Base-by-base conservation (phyloP, 2,329 filamentous ascomycete species). In the Cytospora piceae region DNA sequence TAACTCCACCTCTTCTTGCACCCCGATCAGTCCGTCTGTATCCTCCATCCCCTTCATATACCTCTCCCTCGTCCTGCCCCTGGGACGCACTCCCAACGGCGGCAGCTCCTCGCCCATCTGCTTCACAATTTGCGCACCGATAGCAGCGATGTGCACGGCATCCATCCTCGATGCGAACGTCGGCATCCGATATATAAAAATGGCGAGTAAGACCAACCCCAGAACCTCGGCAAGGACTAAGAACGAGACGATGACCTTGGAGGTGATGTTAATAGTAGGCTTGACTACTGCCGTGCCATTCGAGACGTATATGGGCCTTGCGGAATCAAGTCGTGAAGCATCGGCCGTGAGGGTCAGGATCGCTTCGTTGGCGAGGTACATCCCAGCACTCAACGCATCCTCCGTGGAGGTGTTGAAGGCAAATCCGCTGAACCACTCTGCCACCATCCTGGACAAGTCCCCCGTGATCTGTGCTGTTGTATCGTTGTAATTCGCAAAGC, bases 361-460 rank as follows among this genome's bases (percentile, higher is more conserved):
- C 24, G 60, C 60, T 29, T 62, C 52, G 8, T 56, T 62, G 37
- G 52, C 60, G 52, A 62, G 60, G 52, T 62, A 62, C 52, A 62
- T 62, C 37, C 60, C 60, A 14, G 60, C 60, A 37, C 46, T 39
- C n/a, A 62, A 49, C 5, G 60, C 20, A 24, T 56, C 60, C 31
- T 62, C 52, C n/a, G 60, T 62, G 37, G 52, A 49, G 22, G 52
- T 27, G 32, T 62, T 62, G 37, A 56, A 62, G 12, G 24, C 60
- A 14, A 62, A 62, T n/a, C 60, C 60, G 6, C 52, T 56, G 37
- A 62, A 62, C 60, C 60, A 62, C 24, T 32, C 52, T 56, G 60
- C 52, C 14, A 62, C 60, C 60, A 62, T 46, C 14, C 39, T 46
- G 20, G 52, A 56, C 9, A 62, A 37, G 20, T 62, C 60, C 3